Percentiles rank a stretch among this genome's conserved stretches.
Evolutionary conservation across 164 flowering plant genomes (phyloP).

Genomic region (Sextonia rubra): DNA sequence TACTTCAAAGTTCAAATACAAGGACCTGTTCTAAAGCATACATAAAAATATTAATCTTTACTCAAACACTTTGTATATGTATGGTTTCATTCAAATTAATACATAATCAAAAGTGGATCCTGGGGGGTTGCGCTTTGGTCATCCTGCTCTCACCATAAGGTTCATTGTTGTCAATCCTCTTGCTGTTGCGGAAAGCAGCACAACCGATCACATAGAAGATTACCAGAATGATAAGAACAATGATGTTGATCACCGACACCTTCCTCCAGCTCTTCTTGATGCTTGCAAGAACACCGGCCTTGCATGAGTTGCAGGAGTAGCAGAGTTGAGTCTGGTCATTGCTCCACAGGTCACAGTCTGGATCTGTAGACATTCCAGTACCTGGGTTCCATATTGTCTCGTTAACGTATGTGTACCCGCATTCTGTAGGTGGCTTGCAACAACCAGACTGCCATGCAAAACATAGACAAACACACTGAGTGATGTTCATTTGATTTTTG

Average conservation of each 20-base stretch:
- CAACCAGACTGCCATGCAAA: conserved; percentile 70
- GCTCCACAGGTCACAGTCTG: conserved; percentile 68
- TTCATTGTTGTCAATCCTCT: conserved; percentile 70
- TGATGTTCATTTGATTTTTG: background rate
- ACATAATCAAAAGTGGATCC: conserved; percentile 40
- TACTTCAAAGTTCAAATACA: background rate
- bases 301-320: conserved; percentile 80
- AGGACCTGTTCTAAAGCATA: background rate
- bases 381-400: conserved; percentile 67
- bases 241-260: conserved; percentile 79
- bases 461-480: background rate
- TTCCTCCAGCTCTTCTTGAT: conserved; percentile 93
- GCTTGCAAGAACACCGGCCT: conserved; percentile 83
- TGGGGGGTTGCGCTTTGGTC: conserved; percentile 74
- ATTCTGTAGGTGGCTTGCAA: conserved; percentile 92
- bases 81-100: background rate
- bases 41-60: too few species aligned
- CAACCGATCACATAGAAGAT: conserved; percentile 60
- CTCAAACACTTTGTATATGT: background rate
- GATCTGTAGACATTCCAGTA: conserved; percentile 28
- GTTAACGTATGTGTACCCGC: conserved; percentile 53
- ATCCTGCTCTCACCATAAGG: conserved; percentile 69
- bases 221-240: conserved; percentile 62
- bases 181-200: conserved; percentile 74
- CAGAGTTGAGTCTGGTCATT: conserved; percentile 71